Evolutionary conservation across 352 stramenopile species (phyloP), one percentile per base, ranked within the genome.

Genomic region (Aphanomyces astaci): DNA sequence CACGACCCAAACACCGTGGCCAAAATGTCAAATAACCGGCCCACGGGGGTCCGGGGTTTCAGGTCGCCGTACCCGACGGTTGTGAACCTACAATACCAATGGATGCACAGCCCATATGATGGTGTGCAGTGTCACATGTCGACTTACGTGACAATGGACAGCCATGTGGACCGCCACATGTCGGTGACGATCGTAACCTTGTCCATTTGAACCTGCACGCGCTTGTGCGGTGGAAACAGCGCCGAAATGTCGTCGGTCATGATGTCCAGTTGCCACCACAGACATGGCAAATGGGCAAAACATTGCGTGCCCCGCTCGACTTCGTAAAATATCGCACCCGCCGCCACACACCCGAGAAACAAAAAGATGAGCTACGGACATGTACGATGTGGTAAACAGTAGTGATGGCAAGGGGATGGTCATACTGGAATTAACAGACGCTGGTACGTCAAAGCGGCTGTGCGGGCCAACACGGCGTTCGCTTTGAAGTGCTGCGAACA

Each of bases 1-100:
- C 81, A 87, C 9, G 79, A 83, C 13, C 76, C 76, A 46, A 81
- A 72, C 36, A 92, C 75, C 25, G 82, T 80, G n/a, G 87, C 76
- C 48, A 81, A 74, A 10, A 92, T 82, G 40, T 70, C 76, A 30
- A 92, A 85, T 22, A 89, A 66, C 13, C 84, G 79, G 19, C 84
- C 84, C 13, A 93, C 73, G 13, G 80, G 71, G 11, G 84, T 91
- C 11, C 82, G 77, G 3, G 81, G 73, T 7, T 78, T 63, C 30
- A 91, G 67, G 32, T 93, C 84, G n/a, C 84, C 84, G 33, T 90
- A 91, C 0, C 84, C 84, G 3, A 91, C 83, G 2, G 78, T 86
- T 4, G 84, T 91, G 13, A 91, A 64, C 3, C 81, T 89, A 66
- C 36, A 27, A 22, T 31, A 36, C 11, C 31, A 49, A 69, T 43